These are phyloP conservation scores for Primulina eburnea DNA, from an alignment of 257 asterid species.

Conservation along the genomic window DNA sequence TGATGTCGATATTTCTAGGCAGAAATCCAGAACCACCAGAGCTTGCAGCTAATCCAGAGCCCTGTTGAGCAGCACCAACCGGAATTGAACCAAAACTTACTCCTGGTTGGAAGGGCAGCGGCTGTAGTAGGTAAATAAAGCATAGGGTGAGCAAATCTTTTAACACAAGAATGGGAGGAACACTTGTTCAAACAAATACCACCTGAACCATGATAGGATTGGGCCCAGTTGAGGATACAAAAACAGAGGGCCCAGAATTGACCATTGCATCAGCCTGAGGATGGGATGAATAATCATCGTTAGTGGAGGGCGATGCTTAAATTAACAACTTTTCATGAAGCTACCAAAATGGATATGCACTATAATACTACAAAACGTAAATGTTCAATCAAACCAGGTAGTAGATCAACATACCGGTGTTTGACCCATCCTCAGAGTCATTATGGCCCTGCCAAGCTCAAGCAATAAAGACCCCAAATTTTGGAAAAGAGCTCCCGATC, in stretches of 20 bases:
- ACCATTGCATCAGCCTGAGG: constrained; percentile 88
- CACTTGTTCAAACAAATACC: constrained; percentile 18
- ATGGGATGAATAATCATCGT: constrained; percentile 5
- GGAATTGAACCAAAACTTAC: constrained; percentile 56
- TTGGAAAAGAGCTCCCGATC: constrained; percentile 75
- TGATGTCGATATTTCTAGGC: constrained; percentile 92
- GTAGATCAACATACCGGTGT: constrained; percentile 53
- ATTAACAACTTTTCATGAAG: constrained; percentile 2
- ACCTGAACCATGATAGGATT: constrained; percentile 99
- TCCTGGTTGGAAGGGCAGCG: constrained; percentile 79
- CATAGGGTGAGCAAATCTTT: constrained; percentile 26
- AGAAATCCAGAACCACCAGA: constrained; percentile 56
- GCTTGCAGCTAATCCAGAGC: constrained; percentile 52
- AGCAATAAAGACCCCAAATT: constrained; percentile 79
- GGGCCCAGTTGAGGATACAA: constrained; percentile 79
- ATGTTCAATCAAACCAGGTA: constrained; percentile 1
- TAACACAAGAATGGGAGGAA: constrained; percentile 15
- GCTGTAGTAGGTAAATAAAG: constrained; percentile 44
- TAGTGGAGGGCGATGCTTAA: neutral
- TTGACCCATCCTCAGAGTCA: constrained; percentile 89
- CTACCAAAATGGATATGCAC: neutral
- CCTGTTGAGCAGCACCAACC: constrained; percentile 59
- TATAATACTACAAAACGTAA: constrained; percentile 6
- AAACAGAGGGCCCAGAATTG: constrained; percentile 94
- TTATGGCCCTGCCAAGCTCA: constrained; percentile 91